Percentiles rank a stretch among this genome's conserved stretches.
These are phyloP conservation scores for Pichia membranifaciens DNA, from an alignment of 805 yeast species.

Conservation along the genomic window DNA sequence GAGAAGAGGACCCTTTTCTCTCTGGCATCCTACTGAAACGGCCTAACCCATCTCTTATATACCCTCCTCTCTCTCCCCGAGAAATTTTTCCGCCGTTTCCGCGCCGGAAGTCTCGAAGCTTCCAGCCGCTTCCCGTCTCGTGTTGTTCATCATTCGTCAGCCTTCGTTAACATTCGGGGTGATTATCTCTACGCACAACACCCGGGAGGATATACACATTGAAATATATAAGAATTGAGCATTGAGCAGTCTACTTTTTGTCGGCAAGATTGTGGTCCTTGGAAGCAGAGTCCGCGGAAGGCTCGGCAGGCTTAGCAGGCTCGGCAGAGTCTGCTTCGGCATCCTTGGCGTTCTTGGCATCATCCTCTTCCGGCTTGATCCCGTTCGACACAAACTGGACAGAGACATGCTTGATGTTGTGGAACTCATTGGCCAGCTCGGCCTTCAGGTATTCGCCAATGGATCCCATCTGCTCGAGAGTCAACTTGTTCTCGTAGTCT, in stretches of 20 bases:
- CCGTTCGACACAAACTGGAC: constrained; percentile 28
- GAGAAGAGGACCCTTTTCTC: too few relatives aligned
- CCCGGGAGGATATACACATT: too few relatives aligned
- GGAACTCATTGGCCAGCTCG: constrained; percentile 31
- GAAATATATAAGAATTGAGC: too few relatives aligned
- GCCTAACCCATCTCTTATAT: too few relatives aligned
- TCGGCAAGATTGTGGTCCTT: too few relatives aligned
- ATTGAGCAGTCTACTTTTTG: too few relatives aligned
- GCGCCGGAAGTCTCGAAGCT: constrained; percentile 6
- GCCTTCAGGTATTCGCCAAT: constrained; percentile 23
- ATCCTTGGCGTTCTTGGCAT: neutral
- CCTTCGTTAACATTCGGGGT: too few relatives aligned
- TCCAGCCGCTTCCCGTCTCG: neutral
- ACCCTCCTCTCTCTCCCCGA: too few relatives aligned
- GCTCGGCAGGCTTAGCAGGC: too few relatives aligned
- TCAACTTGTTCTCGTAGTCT: constrained; percentile 25
- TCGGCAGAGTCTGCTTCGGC: neutral
- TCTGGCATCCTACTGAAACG: too few relatives aligned
- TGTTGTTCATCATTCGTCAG: neutral
- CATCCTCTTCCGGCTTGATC: constrained; percentile 2
- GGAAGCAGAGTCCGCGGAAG: too few relatives aligned
- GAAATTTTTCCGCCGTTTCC: neutral
- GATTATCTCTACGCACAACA: too few relatives aligned
- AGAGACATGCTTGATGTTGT: constrained; percentile 30
- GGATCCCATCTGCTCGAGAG: constrained; percentile 30